These are phyloP conservation scores for Coemansia sp. DNA, from an alignment of 192 early-diverging fungal genomes.

Conservation along the genomic window DNA sequence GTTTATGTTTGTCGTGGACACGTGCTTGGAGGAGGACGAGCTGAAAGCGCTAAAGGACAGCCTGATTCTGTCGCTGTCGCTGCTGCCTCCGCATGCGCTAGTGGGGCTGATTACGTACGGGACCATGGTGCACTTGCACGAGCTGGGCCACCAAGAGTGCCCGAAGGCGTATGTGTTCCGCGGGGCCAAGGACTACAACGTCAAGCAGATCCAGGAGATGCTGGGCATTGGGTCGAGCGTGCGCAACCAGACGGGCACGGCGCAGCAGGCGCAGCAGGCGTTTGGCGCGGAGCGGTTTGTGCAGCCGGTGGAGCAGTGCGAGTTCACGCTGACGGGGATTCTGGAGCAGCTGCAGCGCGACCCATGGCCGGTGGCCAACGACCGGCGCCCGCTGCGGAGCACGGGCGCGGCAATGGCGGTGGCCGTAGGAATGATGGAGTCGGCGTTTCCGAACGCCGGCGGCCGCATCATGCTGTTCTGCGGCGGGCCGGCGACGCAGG, in stretches of 20 bases:
- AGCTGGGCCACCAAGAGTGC: conserved; percentile 91
- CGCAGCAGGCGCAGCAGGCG: conserved; percentile 38
- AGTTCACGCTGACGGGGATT: conserved; percentile 91
- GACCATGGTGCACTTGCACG: conserved; percentile 98
- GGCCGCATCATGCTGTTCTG: conserved; percentile 89
- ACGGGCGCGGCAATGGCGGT: conserved; percentile 94
- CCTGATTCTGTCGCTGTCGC: conserved; percentile 80
- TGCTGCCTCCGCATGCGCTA: conserved; percentile 86
- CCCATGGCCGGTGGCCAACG: conserved; percentile 90
- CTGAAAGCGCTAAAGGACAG: conserved; percentile 94
- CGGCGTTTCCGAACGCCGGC: conserved; percentile 87
- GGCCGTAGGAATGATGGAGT: conserved; percentile 87
- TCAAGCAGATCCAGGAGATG: conserved; percentile 97
- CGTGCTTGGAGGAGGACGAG: conserved; percentile 92
- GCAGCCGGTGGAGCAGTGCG: conserved; percentile 88
- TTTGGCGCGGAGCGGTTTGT: conserved; percentile 70
- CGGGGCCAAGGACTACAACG: conserved; percentile 91
- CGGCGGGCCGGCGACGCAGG: conserved; percentile 90
- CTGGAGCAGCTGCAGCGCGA: conserved; percentile 96
- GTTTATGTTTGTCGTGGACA: conserved; percentile 96
- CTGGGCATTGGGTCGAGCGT: conserved; percentile 68
- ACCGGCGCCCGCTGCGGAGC: conserved; percentile 87
- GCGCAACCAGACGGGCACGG: conserved; percentile 39
- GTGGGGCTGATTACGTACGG: conserved; percentile 97
- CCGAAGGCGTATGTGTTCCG: conserved; percentile 98